Percentiles rank a stretch among this genome's conserved stretches.
Conservation (phyloP, 345 rosid species). For the Sapria himalayana region DNA sequence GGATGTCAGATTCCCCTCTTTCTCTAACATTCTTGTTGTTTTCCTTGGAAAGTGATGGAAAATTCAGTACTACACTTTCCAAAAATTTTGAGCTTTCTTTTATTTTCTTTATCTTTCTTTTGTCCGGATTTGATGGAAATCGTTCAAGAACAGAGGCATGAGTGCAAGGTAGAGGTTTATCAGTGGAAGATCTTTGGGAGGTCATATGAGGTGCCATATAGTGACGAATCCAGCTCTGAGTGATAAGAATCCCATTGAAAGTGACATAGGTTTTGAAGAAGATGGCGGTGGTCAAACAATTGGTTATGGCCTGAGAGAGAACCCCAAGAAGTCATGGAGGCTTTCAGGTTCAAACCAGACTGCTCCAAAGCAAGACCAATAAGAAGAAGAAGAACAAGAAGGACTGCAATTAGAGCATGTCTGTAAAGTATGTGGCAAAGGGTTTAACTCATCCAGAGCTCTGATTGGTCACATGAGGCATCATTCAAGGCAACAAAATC, state of each 20-base stretch:
- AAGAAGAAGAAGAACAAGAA: too few species aligned
- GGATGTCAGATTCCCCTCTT: too few species aligned
- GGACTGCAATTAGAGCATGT: too few species aligned
- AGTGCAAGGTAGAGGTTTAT: constrained; percentile 40
- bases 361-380: constrained; percentile 11
- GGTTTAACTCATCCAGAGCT: constrained; percentile 24
- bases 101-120: too few species aligned
- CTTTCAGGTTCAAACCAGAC: constrained; percentile 10
- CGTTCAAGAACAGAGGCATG: constrained; percentile 19
- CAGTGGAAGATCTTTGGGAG: constrained; percentile 54
- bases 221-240: constrained; percentile 15
- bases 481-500: constrained; percentile 19
- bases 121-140: too few species aligned
- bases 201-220: constrained; percentile 60
- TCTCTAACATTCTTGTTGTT: too few species aligned
- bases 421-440: constrained; percentile 28
- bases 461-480: constrained; percentile 22
- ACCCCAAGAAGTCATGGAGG: constrained; percentile 33
- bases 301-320: constrained; percentile 26
- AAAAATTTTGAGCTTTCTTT: too few species aligned
- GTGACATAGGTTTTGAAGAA: constrained; percentile 11
- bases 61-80: too few species aligned
- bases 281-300: constrained; percentile 4
- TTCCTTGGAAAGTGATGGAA: too few species aligned
- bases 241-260: constrained; percentile 15